A percentile compares a stretch with the other conserved stretches of the same genome.
Conservation (phyloP, 768 basidiomycete species). For the Boletus sensibilis region DNA sequence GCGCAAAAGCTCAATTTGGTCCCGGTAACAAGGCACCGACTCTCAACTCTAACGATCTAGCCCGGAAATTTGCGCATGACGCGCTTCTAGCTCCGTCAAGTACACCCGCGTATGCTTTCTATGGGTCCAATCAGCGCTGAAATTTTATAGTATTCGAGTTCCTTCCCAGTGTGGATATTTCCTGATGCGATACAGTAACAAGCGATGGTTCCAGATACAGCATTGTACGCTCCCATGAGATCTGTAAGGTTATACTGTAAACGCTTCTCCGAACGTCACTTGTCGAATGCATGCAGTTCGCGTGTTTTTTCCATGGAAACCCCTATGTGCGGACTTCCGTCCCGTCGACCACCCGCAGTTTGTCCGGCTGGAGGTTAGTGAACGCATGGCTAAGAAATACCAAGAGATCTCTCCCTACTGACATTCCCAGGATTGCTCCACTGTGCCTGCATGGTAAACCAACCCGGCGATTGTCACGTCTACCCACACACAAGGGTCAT, state of each 20-base stretch:
- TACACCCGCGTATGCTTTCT: slow-evolving; percentile 2
- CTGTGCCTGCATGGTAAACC: neutral
- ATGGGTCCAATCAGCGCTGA: slow-evolving; percentile 3
- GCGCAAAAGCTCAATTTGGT: neutral
- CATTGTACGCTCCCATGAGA: neutral
- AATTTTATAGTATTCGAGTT: neutral
- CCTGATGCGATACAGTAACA: neutral
- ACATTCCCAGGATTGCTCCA: slow-evolving; percentile 9
- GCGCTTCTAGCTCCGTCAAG: slow-evolving; percentile 1
- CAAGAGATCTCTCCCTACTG: neutral
- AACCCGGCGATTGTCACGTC: neutral
- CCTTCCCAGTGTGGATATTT: neutral
- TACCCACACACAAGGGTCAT: slow-evolving; percentile 3
- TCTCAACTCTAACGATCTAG: slow-evolving; percentile 7
- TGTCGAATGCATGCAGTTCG: neutral
- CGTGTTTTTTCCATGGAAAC: slow-evolving; percentile 11
- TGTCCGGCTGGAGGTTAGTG: neutral
- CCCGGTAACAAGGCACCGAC: slow-evolving; percentile 5
- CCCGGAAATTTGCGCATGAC: slow-evolving; percentile 9
- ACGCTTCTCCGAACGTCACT: neutral
- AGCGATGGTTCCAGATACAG: neutral
- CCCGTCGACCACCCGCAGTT: neutral
- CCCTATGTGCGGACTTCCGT: slow-evolving; percentile 4
- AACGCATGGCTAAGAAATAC: neutral
- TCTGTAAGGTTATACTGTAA: slow-evolving; percentile 4